Evolutionary conservation across 352 stramenopile genomes (phyloP), one percentile per base, ranked within the genome.

Genomic region (Thraustochytrium sp.): DNA sequence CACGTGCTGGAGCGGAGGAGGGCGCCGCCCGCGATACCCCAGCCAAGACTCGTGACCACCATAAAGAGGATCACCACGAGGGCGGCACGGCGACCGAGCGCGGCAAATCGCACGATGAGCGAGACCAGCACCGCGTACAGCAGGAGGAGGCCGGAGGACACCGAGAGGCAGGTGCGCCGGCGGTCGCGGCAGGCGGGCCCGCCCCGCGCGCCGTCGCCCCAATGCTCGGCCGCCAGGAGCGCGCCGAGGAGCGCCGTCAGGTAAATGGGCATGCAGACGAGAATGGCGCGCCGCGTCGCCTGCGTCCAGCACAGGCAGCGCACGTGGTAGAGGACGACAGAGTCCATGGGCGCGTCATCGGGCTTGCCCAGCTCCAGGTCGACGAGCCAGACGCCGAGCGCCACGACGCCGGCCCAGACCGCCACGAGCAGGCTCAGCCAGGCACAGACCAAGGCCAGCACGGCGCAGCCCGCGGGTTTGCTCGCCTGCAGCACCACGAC

Each of bases 261-360:
- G 21, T 44, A 68, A 34, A 80, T n/a, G 21, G 68, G 68, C 26
- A n/a, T 34, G 42, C 21, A 40, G 13, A 36, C 68, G 13, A 80
- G 38, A 3, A 80, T 26, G 23, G 40, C 31, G 18, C 68, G 34
- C 11, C 68, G 68, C 46, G 46, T 51, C 4, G 18, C 8, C n/a
- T 9, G 8, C 13, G 48, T 34, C 68, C 68, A 80, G 68, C 68
- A 80, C 38, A 80, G 68, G 40, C 68, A 80, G 23, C 68, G 48
- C 46, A 63, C 18, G 31, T 61, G n/a, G 38, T 80, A 53, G 21
- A 80, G 8, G 11, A 80, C 8, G 8, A 65, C 31, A 16, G 68
- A 61, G 68, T 64, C 68, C 34, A 63, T 49, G 46, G 48, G 31
- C 46, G 65, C 65, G 42, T 80, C 68, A 5, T 11, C 11, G 8